Base-by-base conservation (phyloP, 257 asterid genomes). In the Rhazya stricta region DNA sequence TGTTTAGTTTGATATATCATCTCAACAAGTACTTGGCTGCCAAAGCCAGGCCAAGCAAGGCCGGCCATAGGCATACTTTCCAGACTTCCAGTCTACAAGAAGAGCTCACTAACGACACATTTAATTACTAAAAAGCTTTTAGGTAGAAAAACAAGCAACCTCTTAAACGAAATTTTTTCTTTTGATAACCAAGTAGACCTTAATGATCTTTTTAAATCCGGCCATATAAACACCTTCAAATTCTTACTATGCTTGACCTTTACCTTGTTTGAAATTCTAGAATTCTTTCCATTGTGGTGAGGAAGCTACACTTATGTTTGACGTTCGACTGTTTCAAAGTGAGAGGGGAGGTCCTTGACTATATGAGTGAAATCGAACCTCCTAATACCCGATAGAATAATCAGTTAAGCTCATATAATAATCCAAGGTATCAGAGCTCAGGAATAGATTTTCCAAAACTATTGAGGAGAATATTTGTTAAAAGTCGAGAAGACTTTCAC, bases 1-100 rank as follows among this genome's bases (percentile, higher is more conserved):
- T 66, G 71, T 66, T 37, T 25, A 9, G 23, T 75, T 72, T 72
- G 81, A 50, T 77, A 61, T 18, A 77, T 77, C 76, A 61, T 62
- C 60, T 77, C 80, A 77, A n/a, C 25, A 7, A 6, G 32, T 29
- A 37, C 74, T 77, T 45, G 27, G 76, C 67, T 67, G 21, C 34
- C 42, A 61, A 60, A 60, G 18, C 77, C 71, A 73, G 43, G 77
- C 57, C n/a, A 56, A 19, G n/a, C n/a, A n/a, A n/a, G n/a, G n/a
- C n/a, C n/a, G n/a, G 15, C 25, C 25, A 2, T 71, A 34, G 2
- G 19, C 27, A 51, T 54, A 54, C 42, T 36, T 72, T 54, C 29
- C 27, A n/a, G 76, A 12, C 48, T 37, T 54, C 53, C 36, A 3
- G 7, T 34, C 60, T 8, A 30, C 29, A 4, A 29, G 23, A n/a